These are phyloP conservation scores for Dendrocalamus latiflorus DNA, from an alignment of 202 grass and related monocot species.

Conservation along the genomic window DNA sequence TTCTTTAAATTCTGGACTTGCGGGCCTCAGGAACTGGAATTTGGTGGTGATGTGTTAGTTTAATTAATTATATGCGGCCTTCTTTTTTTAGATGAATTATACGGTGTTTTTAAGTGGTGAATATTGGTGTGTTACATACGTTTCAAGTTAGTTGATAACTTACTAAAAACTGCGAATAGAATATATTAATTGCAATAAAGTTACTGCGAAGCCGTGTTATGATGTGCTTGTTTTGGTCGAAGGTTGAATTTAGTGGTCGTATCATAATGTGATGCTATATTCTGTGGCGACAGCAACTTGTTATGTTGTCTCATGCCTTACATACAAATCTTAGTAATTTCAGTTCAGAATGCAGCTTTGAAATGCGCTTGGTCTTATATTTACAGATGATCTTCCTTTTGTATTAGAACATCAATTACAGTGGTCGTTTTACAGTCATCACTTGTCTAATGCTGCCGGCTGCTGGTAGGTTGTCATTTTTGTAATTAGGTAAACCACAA, in stretches of 20 bases:
- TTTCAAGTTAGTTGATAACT: background rate
- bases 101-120: background rate
- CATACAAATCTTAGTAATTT: background rate
- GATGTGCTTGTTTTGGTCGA: too few species aligned
- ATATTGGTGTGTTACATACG: background rate
- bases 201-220: too few species aligned
- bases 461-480: background rate
- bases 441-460: background rate
- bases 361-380: background rate
- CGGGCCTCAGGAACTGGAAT: background rate
- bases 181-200: too few species aligned
- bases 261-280: too few species aligned
- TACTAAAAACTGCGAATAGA: too few species aligned
- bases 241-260: too few species aligned
- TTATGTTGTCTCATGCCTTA: background rate
- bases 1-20: background rate
- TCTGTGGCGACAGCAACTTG: too few species aligned
- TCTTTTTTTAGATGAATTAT: conserved; percentile 7
- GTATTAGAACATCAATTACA: background rate
- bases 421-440: background rate
- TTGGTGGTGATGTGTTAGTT: background rate
- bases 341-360: background rate
- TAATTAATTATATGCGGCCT: background rate
- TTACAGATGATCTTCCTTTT: background rate
- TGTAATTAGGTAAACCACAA: background rate